Percentiles rank a stretch among this genome's conserved stretches.
Evolutionary conservation across 73 alveolate species (phyloP).

Genomic region (Durusdinium trenchii): DNA sequence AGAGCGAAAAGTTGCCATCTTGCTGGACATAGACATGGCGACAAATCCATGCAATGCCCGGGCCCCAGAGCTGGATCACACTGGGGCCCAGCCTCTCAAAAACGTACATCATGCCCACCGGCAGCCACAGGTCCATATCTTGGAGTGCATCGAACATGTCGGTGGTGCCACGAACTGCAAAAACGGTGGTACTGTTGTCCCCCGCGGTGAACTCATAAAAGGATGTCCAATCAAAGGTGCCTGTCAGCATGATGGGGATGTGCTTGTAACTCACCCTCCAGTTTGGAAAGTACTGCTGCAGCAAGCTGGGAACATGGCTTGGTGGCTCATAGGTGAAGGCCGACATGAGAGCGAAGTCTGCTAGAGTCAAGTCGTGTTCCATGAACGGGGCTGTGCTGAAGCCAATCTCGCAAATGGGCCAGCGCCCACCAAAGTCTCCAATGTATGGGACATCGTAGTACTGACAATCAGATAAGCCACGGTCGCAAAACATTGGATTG

Average conservation of each 20-base stretch:
- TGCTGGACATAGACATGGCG: conserved; percentile 82
- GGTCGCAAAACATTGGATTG: conserved; percentile 63
- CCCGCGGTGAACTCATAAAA: conserved; percentile 77
- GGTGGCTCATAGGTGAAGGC: conserved; percentile 90
- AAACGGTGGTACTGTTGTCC: conserved; percentile 74
- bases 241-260: conserved; percentile 58
- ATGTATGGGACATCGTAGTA: conserved; percentile 50
- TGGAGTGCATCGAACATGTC: conserved; percentile 82
- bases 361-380: conserved; percentile 5
- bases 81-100: conserved; percentile 82
- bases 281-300: conserved; percentile 45
- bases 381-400: not conserved
- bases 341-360: conserved; percentile 78
- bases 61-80: conserved; percentile 85
- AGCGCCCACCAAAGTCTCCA: conserved; percentile 72
- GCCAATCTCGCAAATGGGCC: conserved; percentile 79
- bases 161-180: conserved; percentile 86
- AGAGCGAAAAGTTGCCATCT: conserved; percentile 71
- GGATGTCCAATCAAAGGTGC: conserved; percentile 54
- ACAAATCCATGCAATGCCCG: conserved; percentile 85
- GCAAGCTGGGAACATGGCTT: conserved; percentile 13
- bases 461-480: not conserved
- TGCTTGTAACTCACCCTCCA: conserved; percentile 72
- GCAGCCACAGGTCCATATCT: conserved; percentile 91
- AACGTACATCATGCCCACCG: conserved; percentile 81